These are phyloP conservation scores for Linnemannia exigua DNA, from an alignment of 192 early-diverging fungal species.

Conservation along the genomic window DNA sequence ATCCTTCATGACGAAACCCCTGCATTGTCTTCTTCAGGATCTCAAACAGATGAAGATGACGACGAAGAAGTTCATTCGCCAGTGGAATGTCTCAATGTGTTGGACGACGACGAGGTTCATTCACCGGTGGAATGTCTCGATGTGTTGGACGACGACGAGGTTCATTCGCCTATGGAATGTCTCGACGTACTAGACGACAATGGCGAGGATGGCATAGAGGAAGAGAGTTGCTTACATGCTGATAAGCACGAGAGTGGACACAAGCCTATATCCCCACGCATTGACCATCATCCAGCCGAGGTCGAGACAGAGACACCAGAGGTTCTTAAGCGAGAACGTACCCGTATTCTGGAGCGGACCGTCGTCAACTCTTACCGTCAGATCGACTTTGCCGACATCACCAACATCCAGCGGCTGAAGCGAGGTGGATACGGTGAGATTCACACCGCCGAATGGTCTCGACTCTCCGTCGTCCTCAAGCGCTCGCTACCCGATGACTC, in stretches of 20 bases:
- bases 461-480: slow-evolving; percentile 44
- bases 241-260: not conserved
- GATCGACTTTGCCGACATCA: slow-evolving; percentile 44
- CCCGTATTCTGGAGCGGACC: slow-evolving; percentile 34
- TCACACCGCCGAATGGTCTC: slow-evolving; percentile 52
- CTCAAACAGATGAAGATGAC: slow-evolving; percentile 36
- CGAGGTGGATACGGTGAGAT: slow-evolving; percentile 51
- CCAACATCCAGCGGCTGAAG: slow-evolving; percentile 42
- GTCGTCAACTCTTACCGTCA: slow-evolving; percentile 31
- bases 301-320: slow-evolving; percentile 51
- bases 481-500: slow-evolving; percentile 26
- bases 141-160: slow-evolving; percentile 36
- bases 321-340: slow-evolving; percentile 44
- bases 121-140: slow-evolving; percentile 21
- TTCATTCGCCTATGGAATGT: slow-evolving; percentile 16
- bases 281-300: slow-evolving; percentile 14
- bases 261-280: not conserved
- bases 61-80: slow-evolving; percentile 29
- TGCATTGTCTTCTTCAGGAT: slow-evolving; percentile 36
- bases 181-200: slow-evolving; percentile 20
- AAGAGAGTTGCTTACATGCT: not conserved
- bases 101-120: slow-evolving; percentile 28
- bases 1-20: slow-evolving; percentile 32
- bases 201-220: not conserved
- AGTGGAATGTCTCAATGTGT: slow-evolving; percentile 11